A percentile compares a stretch with the other conserved stretches of the same genome.
Evolutionary conservation across 139 green algal genomes (phyloP).

Genomic region (Tetradesmus lagerheimii): DNA sequence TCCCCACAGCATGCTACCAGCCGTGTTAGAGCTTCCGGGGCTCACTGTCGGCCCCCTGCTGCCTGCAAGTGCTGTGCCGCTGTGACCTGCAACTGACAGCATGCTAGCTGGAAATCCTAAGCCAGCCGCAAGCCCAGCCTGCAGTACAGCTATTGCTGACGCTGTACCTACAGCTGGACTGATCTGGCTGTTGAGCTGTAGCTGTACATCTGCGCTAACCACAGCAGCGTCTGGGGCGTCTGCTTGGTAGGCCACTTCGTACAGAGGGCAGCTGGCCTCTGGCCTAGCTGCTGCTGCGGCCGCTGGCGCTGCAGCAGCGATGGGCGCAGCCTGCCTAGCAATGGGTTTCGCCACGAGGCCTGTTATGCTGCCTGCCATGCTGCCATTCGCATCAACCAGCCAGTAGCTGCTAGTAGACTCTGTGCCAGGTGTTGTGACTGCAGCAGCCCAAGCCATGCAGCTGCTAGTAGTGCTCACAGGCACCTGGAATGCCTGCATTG

Average conservation of each 20-base stretch:
- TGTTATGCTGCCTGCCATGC: not conserved
- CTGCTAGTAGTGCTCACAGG: not conserved
- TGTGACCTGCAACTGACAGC: not conserved
- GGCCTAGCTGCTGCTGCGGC: too few relatives aligned
- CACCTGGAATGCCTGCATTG: not conserved
- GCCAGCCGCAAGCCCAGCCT: not conserved
- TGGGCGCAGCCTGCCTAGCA: constrained; percentile 9
- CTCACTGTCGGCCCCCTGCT: not conserved
- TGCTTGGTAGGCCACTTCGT: constrained; percentile 5
- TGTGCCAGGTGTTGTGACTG: not conserved
- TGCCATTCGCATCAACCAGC: not conserved
- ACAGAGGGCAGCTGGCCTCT: not conserved
- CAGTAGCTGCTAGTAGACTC: not conserved
- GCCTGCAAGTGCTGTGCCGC: not conserved
- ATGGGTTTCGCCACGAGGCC: constrained; percentile 29
- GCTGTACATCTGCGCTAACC: not conserved
- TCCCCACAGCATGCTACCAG: not conserved
- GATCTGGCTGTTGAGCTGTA: constrained; percentile 61
- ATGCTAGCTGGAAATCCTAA: not conserved
- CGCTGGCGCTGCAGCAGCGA: not conserved
- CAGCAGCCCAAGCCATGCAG: not conserved
- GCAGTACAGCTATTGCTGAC: constrained; percentile 28
- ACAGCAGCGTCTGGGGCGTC: not conserved
- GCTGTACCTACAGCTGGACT: constrained; percentile 67
- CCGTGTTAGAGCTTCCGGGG: not conserved